Conservation (phyloP, 1,284 basidiomycete genomes). For the Puccinia hordei region DNA sequence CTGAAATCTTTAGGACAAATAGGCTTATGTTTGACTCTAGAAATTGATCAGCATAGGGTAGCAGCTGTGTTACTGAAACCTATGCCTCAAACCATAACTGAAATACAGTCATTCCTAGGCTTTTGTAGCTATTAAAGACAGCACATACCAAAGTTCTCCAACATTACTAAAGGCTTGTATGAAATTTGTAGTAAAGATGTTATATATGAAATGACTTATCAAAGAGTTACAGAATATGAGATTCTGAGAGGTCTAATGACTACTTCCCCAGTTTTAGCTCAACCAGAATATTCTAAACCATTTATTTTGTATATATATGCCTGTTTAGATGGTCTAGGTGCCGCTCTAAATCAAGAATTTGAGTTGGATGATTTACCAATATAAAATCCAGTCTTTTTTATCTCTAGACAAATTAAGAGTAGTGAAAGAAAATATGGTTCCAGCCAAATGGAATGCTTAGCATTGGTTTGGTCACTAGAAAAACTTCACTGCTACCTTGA, state of each 20-base stretch:
- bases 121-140: conserved; percentile 61
- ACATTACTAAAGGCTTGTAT: neutral
- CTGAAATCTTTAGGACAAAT: conserved; percentile 59
- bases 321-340: conserved; percentile 7
- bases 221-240: neutral
- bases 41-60: conserved; percentile 63
- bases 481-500: too few relatives aligned
- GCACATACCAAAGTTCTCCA: neutral
- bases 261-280: neutral
- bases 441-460: too few relatives aligned
- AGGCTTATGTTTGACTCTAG: conserved; percentile 58
- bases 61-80: conserved; percentile 61
- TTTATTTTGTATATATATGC: conserved; percentile 30
- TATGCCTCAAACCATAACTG: conserved; percentile 57
- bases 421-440: too few relatives aligned
- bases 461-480: too few relatives aligned
- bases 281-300: conserved; percentile 5
- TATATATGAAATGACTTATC: conserved; percentile 17
- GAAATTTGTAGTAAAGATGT: neutral
- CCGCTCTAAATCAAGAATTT: too few relatives aligned
- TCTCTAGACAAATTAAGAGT: too few relatives aligned
- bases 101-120: conserved; percentile 60
- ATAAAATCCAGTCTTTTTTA: too few relatives aligned
- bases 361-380: too few relatives aligned
- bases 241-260: neutral